Conservation (phyloP, 1,139 yeast species). For the Maudiozyma humilis region DNA sequence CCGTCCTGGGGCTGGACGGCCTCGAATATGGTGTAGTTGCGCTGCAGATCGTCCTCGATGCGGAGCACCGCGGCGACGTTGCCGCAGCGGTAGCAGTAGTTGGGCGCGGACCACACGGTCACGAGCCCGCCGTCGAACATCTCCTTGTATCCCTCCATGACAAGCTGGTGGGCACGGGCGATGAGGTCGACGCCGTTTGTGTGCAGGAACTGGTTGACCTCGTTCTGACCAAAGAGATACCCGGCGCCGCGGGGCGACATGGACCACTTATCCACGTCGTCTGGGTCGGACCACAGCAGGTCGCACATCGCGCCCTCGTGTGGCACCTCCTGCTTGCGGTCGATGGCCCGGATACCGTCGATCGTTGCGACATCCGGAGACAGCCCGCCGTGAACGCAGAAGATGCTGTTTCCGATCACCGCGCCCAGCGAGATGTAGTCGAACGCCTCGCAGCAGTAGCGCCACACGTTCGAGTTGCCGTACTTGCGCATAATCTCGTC, state of each 20-base stretch:
- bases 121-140: conserved; percentile 81
- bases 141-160: conserved; percentile 93
- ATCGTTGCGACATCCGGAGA: conserved; percentile 87
- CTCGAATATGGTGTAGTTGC: conserved; percentile 79
- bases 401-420: conserved; percentile 60
- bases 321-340: conserved; percentile 92
- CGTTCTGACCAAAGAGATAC: conserved; percentile 83
- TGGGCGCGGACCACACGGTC: conserved; percentile 92
- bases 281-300: conserved; percentile 95
- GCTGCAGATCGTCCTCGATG: conserved; percentile 59
- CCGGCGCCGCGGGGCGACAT: conserved; percentile 98
- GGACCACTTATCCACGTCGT: conserved; percentile 94
- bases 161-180: conserved; percentile 96
- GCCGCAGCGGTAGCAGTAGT: conserved; percentile 91
- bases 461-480: conserved; percentile 95
- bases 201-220: conserved; percentile 74
- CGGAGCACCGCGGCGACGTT: conserved; percentile 86
- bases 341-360: conserved; percentile 80
- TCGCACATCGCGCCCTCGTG: conserved; percentile 99
- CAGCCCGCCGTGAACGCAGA: conserved; percentile 94
- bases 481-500: conserved; percentile 95
- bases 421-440: conserved; percentile 95
- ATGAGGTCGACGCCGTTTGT: conserved; percentile 74
- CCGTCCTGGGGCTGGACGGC: conserved; percentile 46
- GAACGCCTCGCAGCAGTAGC: conserved; percentile 65